Percentiles rank a stretch among this genome's conserved stretches.
These are phyloP conservation scores for Seminavis robusta DNA, from an alignment of 108 stramenopile species.

Conservation along the genomic window DNA sequence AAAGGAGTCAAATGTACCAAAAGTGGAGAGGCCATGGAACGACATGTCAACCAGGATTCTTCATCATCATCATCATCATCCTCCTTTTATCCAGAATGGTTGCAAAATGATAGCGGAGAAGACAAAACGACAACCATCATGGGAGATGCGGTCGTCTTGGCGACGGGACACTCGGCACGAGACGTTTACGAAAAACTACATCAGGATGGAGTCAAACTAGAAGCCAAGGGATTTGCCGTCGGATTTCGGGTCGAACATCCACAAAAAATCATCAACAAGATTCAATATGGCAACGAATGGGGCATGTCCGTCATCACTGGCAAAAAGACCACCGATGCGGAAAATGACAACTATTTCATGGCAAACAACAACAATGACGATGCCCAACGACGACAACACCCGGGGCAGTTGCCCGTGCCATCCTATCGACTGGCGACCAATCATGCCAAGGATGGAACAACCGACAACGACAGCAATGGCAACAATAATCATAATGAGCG, in stretches of 20 bases:
- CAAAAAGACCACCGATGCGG: conserved; percentile 57
- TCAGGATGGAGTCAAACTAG: conserved; percentile 59
- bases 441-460: conserved; percentile 71
- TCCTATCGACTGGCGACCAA: conserved; percentile 88
- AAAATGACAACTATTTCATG: conserved; percentile 53
- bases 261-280: conserved; percentile 78
- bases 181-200: conserved; percentile 88
- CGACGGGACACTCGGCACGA: conserved; percentile 91
- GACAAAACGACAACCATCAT: conserved; percentile 8
- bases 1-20: conserved; percentile 38
- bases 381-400: conserved; percentile 17
- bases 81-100: not conserved
- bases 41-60: conserved; percentile 1
- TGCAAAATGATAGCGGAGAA: not conserved
- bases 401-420: conserved; percentile 74
- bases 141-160: conserved; percentile 81
- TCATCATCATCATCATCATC: not conserved
- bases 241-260: conserved; percentile 96
- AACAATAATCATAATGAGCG: conserved; percentile 74
- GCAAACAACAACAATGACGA: not conserved
- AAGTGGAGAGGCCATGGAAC: conserved; percentile 16
- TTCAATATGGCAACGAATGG: conserved; percentile 87
- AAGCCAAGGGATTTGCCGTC: conserved; percentile 93
- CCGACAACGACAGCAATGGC: conserved; percentile 14
- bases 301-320: conserved; percentile 66